A percentile compares a stretch with the other conserved stretches of the same genome.
Conservation (phyloP, 768 basidiomycete genomes). For the Pleurotus citrinopileatus region DNA sequence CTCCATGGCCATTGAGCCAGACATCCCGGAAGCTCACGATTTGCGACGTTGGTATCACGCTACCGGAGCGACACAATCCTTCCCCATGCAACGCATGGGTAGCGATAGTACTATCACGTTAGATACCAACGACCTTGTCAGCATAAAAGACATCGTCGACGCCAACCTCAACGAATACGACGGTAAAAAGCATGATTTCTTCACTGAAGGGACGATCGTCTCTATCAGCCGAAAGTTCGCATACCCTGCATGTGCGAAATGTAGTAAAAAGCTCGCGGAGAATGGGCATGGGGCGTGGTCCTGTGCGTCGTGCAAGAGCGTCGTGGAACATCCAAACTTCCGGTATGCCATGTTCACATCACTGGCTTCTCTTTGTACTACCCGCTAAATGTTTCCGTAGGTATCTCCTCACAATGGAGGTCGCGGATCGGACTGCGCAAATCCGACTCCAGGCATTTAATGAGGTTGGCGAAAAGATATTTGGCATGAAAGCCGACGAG, state of each 20-base stretch:
- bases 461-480: neutral
- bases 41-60: constrained; percentile 4
- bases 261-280: too few relatives aligned
- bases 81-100: neutral
- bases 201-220: neutral
- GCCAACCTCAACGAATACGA: neutral
- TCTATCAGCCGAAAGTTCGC: neutral
- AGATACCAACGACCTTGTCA: neutral
- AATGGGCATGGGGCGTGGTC: too few relatives aligned
- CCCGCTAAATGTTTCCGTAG: too few relatives aligned
- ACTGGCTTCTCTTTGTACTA: too few relatives aligned
- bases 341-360: neutral
- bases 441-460: neutral
- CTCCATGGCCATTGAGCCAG: neutral
- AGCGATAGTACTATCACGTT: neutral
- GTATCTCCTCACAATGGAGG: neutral
- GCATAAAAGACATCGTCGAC: neutral
- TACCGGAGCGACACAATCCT: neutral
- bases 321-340: neutral
- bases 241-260: neutral
- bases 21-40: neutral
- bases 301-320: too few relatives aligned
- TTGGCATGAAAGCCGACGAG: neutral
- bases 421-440: neutral
- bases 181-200: neutral